Evolutionary conservation across 2,329 filamentous ascomycete species (phyloP).

Genomic region (Paracamarosporium sp.): DNA sequence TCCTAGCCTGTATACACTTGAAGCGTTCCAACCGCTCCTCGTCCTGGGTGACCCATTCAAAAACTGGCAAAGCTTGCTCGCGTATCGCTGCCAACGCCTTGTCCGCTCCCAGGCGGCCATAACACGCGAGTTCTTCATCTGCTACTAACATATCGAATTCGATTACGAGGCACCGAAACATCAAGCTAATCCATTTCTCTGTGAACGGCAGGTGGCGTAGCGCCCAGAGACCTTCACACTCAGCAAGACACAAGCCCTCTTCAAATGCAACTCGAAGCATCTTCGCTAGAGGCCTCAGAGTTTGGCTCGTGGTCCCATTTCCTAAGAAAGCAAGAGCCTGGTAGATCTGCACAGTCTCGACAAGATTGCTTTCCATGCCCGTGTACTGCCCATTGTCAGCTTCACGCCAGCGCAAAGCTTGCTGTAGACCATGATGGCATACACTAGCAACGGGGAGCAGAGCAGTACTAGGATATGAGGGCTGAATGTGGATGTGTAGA

Average conservation of each 20-base stretch:
- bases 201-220: conserved; percentile 16
- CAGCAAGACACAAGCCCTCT: neutral
- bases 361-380: neutral
- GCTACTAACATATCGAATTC: neutral
- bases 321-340: conserved; percentile 14
- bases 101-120: neutral
- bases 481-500: conserved; percentile 17
- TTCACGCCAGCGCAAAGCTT: conserved; percentile 16
- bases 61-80: neutral
- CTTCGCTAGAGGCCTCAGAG: neutral
- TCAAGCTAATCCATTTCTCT: conserved; percentile 9
- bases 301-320: neutral
- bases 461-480: conserved; percentile 7
- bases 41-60: conserved; percentile 9
- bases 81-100: neutral
- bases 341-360: conserved; percentile 6
- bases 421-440: conserved; percentile 13
- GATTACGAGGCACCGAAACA: conserved; percentile 10
- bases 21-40: conserved; percentile 7
- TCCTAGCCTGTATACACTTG: neutral
- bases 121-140: neutral
- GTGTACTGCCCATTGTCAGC: neutral
- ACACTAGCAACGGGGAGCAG: conserved; percentile 14
- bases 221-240: conserved; percentile 8
- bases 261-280: conserved; percentile 5